A percentile compares a stretch with the other conserved stretches of the same genome.
Evolutionary conservation across 1,284 basidiomycete species (phyloP).

Genomic region (Leccinum fuscescens): DNA sequence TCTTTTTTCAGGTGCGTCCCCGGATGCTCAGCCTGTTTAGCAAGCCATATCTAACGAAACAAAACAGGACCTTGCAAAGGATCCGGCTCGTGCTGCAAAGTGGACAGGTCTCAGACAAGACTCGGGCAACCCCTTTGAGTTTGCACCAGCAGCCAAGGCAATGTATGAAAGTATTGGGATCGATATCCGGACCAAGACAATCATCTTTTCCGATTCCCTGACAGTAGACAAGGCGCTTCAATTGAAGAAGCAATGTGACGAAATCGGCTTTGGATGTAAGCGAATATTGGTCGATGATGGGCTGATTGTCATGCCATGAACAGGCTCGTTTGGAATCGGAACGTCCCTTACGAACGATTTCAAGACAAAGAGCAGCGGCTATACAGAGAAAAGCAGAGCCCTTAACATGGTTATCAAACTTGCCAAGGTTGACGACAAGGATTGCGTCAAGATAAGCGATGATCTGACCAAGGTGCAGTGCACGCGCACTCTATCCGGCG

Average conservation of each 20-base stretch:
- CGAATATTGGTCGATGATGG: not conserved
- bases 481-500: not conserved
- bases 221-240: conserved; percentile 69
- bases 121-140: conserved; percentile 82
- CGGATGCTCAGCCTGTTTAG: not conserved
- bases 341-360: conserved; percentile 93
- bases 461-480: conserved; percentile 75
- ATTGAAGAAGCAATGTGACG: conserved; percentile 70
- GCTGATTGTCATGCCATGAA: not conserved
- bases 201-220: conserved; percentile 84
- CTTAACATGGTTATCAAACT: conserved; percentile 95
- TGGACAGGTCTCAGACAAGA: conserved; percentile 92
- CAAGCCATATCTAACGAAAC: not conserved
- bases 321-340: conserved; percentile 86
- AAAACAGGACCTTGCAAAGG: not conserved
- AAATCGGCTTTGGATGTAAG: conserved; percentile 73
- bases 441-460: conserved; percentile 91
- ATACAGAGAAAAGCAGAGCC: conserved; percentile 67
- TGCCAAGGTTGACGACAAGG: conserved; percentile 64
- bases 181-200: conserved; percentile 61
- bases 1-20: conserved; percentile 38
- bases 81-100: not conserved
- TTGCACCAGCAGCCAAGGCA: conserved; percentile 51
- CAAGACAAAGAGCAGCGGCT: conserved; percentile 48
- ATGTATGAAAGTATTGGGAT: conserved; percentile 69